Evolutionary conservation across 768 basidiomycete species (phyloP).

Genomic region (Boletus rufocinnamomeus): DNA sequence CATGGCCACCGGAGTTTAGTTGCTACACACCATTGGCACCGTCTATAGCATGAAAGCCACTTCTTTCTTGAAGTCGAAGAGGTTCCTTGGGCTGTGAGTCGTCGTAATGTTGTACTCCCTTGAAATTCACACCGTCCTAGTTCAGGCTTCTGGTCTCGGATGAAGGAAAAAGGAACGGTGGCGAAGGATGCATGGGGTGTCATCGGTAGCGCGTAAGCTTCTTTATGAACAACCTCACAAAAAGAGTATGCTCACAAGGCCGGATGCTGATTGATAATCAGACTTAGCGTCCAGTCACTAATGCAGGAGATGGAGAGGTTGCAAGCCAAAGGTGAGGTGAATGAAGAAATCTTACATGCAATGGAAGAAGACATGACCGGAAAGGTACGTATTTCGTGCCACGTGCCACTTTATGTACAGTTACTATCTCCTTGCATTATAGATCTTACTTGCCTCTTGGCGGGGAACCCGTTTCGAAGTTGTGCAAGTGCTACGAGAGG

Average conservation of each 20-base stretch:
- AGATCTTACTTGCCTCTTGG: slow-evolving; percentile 98
- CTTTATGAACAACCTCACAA: slow-evolving; percentile 33
- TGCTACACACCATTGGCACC: slow-evolving; percentile 86
- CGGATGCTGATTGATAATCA: slow-evolving; percentile 34
- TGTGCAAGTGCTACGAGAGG: slow-evolving; percentile 82
- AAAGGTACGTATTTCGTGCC: slow-evolving; percentile 52
- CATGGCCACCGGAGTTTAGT: slow-evolving; percentile 38
- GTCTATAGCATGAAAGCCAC: slow-evolving; percentile 94
- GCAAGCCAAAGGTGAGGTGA: slow-evolving; percentile 85
- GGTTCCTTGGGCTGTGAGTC: slow-evolving; percentile 85
- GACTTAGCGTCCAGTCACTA: slow-evolving; percentile 29
- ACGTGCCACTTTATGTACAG: not conserved
- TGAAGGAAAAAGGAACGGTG: slow-evolving; percentile 92
- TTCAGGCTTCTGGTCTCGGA: slow-evolving; percentile 87
- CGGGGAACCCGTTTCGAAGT: slow-evolving; percentile 96
- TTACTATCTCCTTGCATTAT: not conserved
- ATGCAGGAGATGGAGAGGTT: slow-evolving; percentile 85
- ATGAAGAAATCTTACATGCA: slow-evolving; percentile 81
- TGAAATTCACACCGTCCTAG: slow-evolving; percentile 37
- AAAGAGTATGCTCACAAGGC: slow-evolving; percentile 58
- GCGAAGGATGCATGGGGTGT: slow-evolving; percentile 98
- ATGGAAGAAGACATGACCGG: slow-evolving; percentile 93
- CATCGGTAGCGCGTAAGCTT: slow-evolving; percentile 86
- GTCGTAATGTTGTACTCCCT: slow-evolving; percentile 7
- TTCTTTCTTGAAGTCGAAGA: slow-evolving; percentile 87